A percentile compares a stretch with the other conserved stretches of the same genome.
These are phyloP conservation scores for Aegilops tauschii DNA, from an alignment of 176 grass and related monocot species.

Conservation along the genomic window DNA sequence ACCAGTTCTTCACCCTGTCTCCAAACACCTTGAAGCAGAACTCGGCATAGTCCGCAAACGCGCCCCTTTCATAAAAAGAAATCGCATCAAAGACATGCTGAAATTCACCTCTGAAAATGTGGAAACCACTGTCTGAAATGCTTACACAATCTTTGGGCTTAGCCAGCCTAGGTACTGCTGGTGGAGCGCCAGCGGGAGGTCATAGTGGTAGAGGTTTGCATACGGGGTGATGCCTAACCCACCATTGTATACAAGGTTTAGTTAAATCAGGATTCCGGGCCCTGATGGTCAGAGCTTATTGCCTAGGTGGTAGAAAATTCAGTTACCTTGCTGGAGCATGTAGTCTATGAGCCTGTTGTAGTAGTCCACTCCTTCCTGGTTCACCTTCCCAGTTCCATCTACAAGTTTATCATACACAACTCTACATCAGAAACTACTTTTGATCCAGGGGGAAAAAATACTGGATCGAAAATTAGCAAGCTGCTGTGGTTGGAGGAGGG, in stretches of 20 bases:
- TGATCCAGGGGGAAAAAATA: not conserved
- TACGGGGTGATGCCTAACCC: conserved; percentile 68
- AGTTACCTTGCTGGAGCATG: conserved; percentile 65
- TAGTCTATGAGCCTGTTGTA: conserved; percentile 89
- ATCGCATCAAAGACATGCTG: not conserved
- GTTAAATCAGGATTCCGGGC: not conserved
- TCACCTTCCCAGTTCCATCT: conserved; percentile 76
- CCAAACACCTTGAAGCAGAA: conserved; percentile 84
- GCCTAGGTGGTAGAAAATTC: not conserved
- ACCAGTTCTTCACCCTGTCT: conserved; percentile 90
- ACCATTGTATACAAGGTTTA: not conserved
- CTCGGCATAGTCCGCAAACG: conserved; percentile 68
- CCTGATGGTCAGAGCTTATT: not conserved
- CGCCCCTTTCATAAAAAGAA: conserved; percentile 36
- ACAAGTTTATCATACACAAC: not conserved
- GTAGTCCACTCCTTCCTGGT: conserved; percentile 83
- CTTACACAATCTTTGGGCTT: conserved; percentile 79
- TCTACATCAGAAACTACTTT: conserved; percentile 2
- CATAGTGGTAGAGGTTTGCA: conserved; percentile 95
- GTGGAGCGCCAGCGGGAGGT: conserved; percentile 81
- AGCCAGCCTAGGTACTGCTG: conserved; percentile 76
- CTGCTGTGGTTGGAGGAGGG: not conserved
- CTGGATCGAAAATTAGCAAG: not conserved
- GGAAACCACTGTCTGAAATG: not conserved
- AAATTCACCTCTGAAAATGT: not conserved